Evolutionary conservation across 192 early-diverging fungal genomes (phyloP), one percentile per base, ranked within the genome.

Genomic region (Coemansia asiatica): DNA sequence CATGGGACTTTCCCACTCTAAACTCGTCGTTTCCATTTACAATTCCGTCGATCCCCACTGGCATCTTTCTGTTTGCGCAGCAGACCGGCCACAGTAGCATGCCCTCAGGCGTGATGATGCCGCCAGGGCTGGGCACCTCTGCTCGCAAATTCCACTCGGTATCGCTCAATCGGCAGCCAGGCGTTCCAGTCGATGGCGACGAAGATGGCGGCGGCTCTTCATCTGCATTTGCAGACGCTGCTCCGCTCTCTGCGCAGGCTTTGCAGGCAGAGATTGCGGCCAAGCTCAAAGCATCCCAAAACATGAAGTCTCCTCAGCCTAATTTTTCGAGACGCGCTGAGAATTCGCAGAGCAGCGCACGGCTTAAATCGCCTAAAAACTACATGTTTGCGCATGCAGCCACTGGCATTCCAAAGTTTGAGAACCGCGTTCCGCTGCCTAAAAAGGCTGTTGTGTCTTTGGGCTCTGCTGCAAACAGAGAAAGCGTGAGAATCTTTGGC

Each of bases 381-480:
- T 88, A 80, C 65, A 83, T 84, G 71, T 87, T 90, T 76, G 57
- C 74, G 10, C 82, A 86, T 60, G 86, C 77, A 15, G 88, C 88
- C 0, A 81, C 85, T 0, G 88, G 84, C 18, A 84, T 86, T 26
- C 85, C 88, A 18, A 84, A 75, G 81, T 79, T 68, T 56, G 72
- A 66, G 50, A 70, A 64, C 46, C 69, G 72, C 48, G 62, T 74
- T 2, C 68, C 79, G 46, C 56, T 71, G 56, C 59, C 60, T 7
- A 71, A 51, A 26, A 67, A 35, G 57, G 21, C 54, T 6, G 59
- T 44, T 18, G 6, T 25, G 22, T 4, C 59, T 36, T 13, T 9
- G 10, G 23, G 9, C 26, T n/a, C 28, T 27, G 19, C 40, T 26
- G 6, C 40, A 13, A 44, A 13, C 40, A 13, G 40, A n/a, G n/a